Conservation (phyloP, 2,329 filamentous ascomycete genomes). For the Curvularia sp. region DNA sequence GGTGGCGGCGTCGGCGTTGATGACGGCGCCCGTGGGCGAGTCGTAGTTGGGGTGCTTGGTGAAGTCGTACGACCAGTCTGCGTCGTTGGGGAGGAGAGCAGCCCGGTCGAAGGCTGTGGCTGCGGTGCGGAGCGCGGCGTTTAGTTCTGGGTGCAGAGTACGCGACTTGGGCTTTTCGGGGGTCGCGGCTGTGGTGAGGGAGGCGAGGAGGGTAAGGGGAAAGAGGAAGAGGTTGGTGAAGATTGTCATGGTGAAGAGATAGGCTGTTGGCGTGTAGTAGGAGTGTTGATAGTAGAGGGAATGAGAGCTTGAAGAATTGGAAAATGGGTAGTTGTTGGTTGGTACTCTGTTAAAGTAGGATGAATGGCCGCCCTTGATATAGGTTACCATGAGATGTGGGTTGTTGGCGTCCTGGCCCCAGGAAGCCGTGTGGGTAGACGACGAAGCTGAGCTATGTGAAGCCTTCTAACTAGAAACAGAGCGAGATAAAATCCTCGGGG, state of each 20-base stretch:
- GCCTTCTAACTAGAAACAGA: slow-evolving; percentile 6
- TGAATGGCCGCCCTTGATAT: background rate
- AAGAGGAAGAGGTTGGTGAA: slow-evolving; percentile 4
- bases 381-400: background rate
- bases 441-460: slow-evolving; percentile 1
- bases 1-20: slow-evolving; percentile 61
- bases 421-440: background rate
- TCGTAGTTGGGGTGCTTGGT: slow-evolving; percentile 53
- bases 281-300: background rate
- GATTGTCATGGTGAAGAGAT: slow-evolving; percentile 4
- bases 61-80: slow-evolving; percentile 62
- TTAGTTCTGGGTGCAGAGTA: slow-evolving; percentile 52
- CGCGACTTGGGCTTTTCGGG: slow-evolving; percentile 46
- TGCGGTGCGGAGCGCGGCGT: slow-evolving; percentile 47
- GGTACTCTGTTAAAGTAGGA: background rate
- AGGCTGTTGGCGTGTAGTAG: background rate
- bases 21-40: slow-evolving; percentile 57
- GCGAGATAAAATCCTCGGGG: background rate
- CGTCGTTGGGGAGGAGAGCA: slow-evolving; percentile 50
- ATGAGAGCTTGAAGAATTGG: background rate
- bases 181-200: slow-evolving; percentile 28
- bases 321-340: background rate
- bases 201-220: slow-evolving; percentile 21
- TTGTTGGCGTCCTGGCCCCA: slow-evolving; percentile 4
- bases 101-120: slow-evolving; percentile 58